phyloP scores from a whole-genome alignment of 805 yeast species.

The Komagataella populi region DNA sequence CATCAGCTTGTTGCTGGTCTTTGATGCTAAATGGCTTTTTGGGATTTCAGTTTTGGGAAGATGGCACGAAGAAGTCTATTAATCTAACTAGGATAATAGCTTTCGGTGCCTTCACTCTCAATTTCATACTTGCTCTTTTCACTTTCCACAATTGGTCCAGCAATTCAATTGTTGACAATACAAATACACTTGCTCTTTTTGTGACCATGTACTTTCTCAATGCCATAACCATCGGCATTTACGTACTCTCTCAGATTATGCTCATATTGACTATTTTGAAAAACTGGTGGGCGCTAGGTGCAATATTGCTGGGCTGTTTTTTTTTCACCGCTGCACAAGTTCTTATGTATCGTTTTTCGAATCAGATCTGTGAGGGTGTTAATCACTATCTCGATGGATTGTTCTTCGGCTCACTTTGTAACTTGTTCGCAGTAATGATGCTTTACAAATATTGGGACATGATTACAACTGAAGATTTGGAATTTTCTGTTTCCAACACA shows the following conservation, averaged over 20 bases:
- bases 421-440: slow-evolving; percentile 83
- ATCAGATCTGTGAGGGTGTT: slow-evolving; percentile 50
- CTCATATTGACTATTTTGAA: slow-evolving; percentile 55
- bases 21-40: slow-evolving; percentile 63
- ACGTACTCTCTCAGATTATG: slow-evolving; percentile 53
- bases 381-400: slow-evolving; percentile 87
- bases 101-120: slow-evolving; percentile 42
- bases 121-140: slow-evolving; percentile 53
- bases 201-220: slow-evolving; percentile 60
- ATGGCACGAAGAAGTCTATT: slow-evolving; percentile 65
- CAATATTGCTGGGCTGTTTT: slow-evolving; percentile 53
- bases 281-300: slow-evolving; percentile 84
- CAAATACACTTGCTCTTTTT: slow-evolving; percentile 56
- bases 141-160: slow-evolving; percentile 61
- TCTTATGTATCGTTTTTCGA: slow-evolving; percentile 56
- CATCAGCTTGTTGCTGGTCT: slow-evolving; percentile 59
- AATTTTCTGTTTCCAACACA: slow-evolving; percentile 31
- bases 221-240: slow-evolving; percentile 47
- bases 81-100: slow-evolving; percentile 38
- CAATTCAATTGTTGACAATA: slow-evolving; percentile 25
- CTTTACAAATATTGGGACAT: slow-evolving; percentile 93
- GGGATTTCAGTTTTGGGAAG: slow-evolving; percentile 91
- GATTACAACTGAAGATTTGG: slow-evolving; percentile 88
- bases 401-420: slow-evolving; percentile 72
- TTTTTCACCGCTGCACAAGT: slow-evolving; percentile 79